A percentile compares a stretch with the other conserved stretches of the same genome.
Evolutionary conservation across 768 basidiomycete genomes (phyloP).

Genomic region (Panaeolus cyanescens): DNA sequence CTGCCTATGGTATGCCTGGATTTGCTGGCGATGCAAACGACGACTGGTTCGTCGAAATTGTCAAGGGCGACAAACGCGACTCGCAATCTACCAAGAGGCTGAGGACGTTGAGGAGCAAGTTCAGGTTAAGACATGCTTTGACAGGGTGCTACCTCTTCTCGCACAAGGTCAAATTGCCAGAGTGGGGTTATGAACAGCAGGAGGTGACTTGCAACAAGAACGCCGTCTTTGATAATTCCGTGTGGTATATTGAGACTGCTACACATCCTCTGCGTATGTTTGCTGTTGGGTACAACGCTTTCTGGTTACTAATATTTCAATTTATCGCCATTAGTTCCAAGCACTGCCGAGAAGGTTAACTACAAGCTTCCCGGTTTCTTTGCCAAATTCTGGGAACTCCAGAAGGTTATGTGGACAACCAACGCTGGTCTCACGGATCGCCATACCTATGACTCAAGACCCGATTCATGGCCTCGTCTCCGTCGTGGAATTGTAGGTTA

Average conservation of each 20-base stretch:
- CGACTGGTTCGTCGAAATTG: constrained; percentile 90
- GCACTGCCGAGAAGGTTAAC: constrained; percentile 79
- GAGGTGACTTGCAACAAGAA: constrained; percentile 99
- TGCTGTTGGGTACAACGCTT: constrained; percentile 6
- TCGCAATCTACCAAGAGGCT: constrained; percentile 68
- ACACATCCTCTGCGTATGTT: constrained; percentile 70
- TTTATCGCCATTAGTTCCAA: constrained; percentile 51
- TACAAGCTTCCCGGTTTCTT: constrained; percentile 91
- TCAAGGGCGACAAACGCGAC: constrained; percentile 64
- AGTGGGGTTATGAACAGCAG: constrained; percentile 98
- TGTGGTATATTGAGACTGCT: constrained; percentile 94
- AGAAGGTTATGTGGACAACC: constrained; percentile 95
- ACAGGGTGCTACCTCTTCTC: constrained; percentile 97
- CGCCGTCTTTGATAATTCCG: constrained; percentile 81
- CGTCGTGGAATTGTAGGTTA: constrained; percentile 87
- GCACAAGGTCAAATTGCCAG: constrained; percentile 96
- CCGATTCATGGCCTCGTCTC: constrained; percentile 87
- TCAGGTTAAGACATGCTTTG: constrained; percentile 80
- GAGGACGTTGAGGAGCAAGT: constrained; percentile 78
- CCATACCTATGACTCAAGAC: constrained; percentile 95
- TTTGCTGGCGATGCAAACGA: constrained; percentile 92
- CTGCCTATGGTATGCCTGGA: constrained; percentile 86
- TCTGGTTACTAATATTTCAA: constrained; percentile 3
- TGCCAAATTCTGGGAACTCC: constrained; percentile 87
- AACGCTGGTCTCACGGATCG: constrained; percentile 95